Conservation (phyloP, 257 asterid genomes). For the Osmanthus fragrans region DNA sequence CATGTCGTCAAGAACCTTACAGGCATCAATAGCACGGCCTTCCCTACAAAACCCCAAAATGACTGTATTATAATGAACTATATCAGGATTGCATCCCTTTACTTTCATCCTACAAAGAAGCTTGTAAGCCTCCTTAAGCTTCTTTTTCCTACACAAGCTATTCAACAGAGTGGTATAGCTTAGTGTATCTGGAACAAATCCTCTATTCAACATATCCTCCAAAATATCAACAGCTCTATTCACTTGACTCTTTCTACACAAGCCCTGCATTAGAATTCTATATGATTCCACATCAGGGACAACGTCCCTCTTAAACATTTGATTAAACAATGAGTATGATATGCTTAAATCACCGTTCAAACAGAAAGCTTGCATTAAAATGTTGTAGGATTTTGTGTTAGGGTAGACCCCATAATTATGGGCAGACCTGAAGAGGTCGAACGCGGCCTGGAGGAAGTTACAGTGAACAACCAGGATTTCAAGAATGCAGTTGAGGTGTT, state of each 20-base stretch:
- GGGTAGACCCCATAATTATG: constrained; percentile 62
- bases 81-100: constrained; percentile 88
- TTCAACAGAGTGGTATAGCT: constrained; percentile 80
- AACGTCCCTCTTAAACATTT: constrained; percentile 77
- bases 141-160: constrained; percentile 81
- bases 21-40: constrained; percentile 79
- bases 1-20: constrained; percentile 88
- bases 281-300: constrained; percentile 79
- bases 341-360: constrained; percentile 68
- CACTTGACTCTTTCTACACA: constrained; percentile 94
- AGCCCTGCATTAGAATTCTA: constrained; percentile 78
- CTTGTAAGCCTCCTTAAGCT: constrained; percentile 92
- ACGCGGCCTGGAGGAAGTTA: constrained; percentile 65
- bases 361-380: constrained; percentile 80
- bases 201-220: constrained; percentile 96
- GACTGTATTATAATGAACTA: constrained; percentile 80
- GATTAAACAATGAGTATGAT: constrained; percentile 68
- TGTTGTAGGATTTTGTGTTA: constrained; percentile 74
- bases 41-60: constrained; percentile 76
- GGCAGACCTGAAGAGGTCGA: constrained; percentile 75
- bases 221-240: constrained; percentile 77
- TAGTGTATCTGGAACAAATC: constrained; percentile 76
- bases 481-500: constrained; percentile 77
- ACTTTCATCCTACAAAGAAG: constrained; percentile 90
- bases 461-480: constrained; percentile 58